Base-by-base conservation (phyloP, 2,329 filamentous ascomycete genomes). In the Hymenoscyphus infarciens region DNA sequence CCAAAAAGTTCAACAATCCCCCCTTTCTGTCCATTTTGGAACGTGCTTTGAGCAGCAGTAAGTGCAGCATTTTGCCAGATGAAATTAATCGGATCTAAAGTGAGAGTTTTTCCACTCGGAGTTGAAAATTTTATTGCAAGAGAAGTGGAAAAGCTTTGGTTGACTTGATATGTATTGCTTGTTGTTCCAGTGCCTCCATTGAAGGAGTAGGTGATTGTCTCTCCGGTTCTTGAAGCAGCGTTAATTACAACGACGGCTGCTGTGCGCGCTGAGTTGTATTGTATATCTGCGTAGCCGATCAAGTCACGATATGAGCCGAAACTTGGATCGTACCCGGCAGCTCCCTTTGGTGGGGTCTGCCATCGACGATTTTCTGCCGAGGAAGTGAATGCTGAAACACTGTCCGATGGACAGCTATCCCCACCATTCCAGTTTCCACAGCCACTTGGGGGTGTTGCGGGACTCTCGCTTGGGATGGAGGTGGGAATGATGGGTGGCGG, bases 1-100 rank as follows among this genome's bases (percentile, higher is more conserved):
- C 71, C 71, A 55, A 73, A 73, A 25, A 73, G 58, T 54, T 73
- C 71, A 10, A 71, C 69, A 42, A 73, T 73, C 13, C 66, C 71
- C 11, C 71, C 71, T 56, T 72, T 72, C 56, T 73, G 71, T 5
- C 71, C 71, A 55, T 65, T 66, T 6, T 60, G 66, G 45, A 72
- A 72, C 5, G 58, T 67, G 49, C 67, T 69, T 31, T 70, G 68
- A 2, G 69, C 71, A 29, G 67, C 71, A 13, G 61, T 68, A 22
- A 73, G 63, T 11, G 68, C 42, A 22, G 64, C 61, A 39, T 68
- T 69, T 55, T 72, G 68, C 71, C 71, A 73, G 35, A 72, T 61
- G 56, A 72, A 73, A 53, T 71, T 69, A 27, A 73, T 66, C 1
- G 71, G 66, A 45, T 73, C 71, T 25, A 73, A 56, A 3, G 61